phyloP scores from a whole-genome alignment of 257 asterid genomes.

The Gynochthodes officinalis region DNA sequence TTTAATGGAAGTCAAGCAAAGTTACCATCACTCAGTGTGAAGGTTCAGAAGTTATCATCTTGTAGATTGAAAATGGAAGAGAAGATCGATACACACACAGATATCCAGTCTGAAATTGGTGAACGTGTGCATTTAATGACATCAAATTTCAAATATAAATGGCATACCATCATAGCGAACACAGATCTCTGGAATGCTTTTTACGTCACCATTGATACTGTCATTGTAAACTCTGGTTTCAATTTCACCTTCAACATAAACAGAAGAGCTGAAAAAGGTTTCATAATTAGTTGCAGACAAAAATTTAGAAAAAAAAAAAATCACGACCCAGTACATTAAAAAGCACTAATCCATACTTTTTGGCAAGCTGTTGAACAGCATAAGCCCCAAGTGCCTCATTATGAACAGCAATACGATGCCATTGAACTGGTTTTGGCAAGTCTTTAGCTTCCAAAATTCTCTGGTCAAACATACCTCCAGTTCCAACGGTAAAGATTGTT shows the following conservation, averaged over 20 bases:
- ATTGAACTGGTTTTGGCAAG: slow-evolving; percentile 84
- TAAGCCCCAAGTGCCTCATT: slow-evolving; percentile 80
- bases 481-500: slow-evolving; percentile 85
- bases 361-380: slow-evolving; percentile 81
- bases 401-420: slow-evolving; percentile 98
- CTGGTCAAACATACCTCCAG: slow-evolving; percentile 97
- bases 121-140: background rate
- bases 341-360: slow-evolving; percentile 47
- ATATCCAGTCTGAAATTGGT: background rate
- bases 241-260: slow-evolving; percentile 93
- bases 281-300: slow-evolving; percentile 28
- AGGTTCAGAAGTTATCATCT: background rate
- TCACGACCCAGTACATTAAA: background rate
- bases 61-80: too few species aligned
- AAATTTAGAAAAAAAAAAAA: too few species aligned
- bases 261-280: slow-evolving; percentile 72
- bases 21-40: background rate
- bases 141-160: background rate
- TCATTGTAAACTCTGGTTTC: slow-evolving; percentile 97
- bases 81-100: background rate
- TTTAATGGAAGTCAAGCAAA: background rate
- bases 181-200: slow-evolving; percentile 93
- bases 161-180: slow-evolving; percentile 90
- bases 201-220: slow-evolving; percentile 78
- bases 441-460: slow-evolving; percentile 47